These are phyloP conservation scores for Fraxinus excelsior DNA, from an alignment of 257 asterid species.

Conservation along the genomic window DNA sequence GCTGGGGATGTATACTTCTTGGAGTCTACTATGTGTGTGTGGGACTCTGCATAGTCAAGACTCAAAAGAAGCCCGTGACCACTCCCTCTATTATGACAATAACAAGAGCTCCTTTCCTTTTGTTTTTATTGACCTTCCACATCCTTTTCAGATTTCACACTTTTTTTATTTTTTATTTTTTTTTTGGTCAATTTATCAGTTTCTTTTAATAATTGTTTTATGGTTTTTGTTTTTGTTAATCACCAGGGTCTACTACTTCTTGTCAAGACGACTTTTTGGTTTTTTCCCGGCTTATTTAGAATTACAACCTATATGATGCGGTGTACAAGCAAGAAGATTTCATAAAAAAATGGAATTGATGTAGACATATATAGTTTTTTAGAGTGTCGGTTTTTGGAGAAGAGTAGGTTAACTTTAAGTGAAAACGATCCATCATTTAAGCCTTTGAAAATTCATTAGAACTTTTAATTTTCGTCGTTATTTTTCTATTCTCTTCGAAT, in stretches of 20 bases:
- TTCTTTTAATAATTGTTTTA: background rate
- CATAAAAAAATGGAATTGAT: too few species aligned
- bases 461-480: too few species aligned
- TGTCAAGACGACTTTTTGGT: background rate
- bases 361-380: too few species aligned
- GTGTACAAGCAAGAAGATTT: too few species aligned
- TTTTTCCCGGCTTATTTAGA: too few species aligned
- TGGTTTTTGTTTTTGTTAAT: background rate
- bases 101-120: conserved; percentile 35
- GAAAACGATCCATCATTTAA: too few species aligned
- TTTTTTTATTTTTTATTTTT: background rate
- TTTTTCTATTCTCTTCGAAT: too few species aligned
- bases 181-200: background rate
- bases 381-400: too few species aligned
- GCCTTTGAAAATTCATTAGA: too few species aligned
- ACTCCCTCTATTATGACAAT: conserved; percentile 41
- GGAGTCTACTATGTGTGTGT: conserved; percentile 23
- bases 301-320: too few species aligned
- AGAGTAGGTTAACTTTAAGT: too few species aligned
- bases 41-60: conserved; percentile 52
- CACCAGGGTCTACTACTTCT: background rate
- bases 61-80: conserved; percentile 60
- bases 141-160: conserved; percentile 15
- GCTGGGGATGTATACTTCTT: conserved; percentile 29
- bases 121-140: conserved; percentile 33